Evolutionary conservation across 2,329 filamentous ascomycete genomes (phyloP).

Genomic region (Lasiodiplodia sp.): DNA sequence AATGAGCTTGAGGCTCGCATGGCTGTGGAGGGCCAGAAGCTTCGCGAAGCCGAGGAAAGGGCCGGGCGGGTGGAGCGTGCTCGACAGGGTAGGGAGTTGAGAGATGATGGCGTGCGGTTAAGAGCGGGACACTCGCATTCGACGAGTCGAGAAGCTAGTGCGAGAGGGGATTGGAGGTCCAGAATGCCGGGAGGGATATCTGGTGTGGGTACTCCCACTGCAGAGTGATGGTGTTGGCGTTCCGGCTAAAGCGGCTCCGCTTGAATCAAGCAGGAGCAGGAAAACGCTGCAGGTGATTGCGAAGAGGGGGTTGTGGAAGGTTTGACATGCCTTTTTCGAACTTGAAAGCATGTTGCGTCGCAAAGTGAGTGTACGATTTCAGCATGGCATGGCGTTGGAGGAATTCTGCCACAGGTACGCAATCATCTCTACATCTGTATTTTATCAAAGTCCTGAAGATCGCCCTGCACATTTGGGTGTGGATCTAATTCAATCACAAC

Average conservation of each 20-base stretch:
- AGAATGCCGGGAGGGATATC: conserved; percentile 16
- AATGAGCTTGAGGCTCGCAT: conserved; percentile 43
- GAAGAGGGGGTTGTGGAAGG: background rate
- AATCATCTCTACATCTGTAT: background rate
- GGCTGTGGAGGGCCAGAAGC: conserved; percentile 45
- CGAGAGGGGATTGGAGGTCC: conserved; percentile 4
- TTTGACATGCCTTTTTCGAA: background rate
- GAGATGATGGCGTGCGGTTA: conserved; percentile 2
- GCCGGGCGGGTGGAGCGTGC: conserved; percentile 32
- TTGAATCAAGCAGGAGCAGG: too few relatives aligned
- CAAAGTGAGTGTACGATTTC: background rate
- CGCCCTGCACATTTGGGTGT: background rate
- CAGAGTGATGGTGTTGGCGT: background rate
- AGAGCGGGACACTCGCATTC: background rate
- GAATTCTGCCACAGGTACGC: background rate
- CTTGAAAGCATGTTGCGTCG: background rate
- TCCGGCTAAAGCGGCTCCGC: too few relatives aligned
- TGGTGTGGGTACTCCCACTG: conserved; percentile 6
- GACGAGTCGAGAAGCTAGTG: conserved; percentile 1
- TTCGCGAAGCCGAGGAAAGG: conserved; percentile 46
- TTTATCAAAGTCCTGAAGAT: background rate
- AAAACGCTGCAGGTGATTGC: background rate
- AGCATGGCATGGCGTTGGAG: conserved; percentile 5
- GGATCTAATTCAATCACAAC: background rate
- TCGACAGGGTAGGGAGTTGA: conserved; percentile 15